These are phyloP conservation scores for Blastocystis sp. DNA, from an alignment of 352 stramenopile species.

Conservation along the genomic window DNA sequence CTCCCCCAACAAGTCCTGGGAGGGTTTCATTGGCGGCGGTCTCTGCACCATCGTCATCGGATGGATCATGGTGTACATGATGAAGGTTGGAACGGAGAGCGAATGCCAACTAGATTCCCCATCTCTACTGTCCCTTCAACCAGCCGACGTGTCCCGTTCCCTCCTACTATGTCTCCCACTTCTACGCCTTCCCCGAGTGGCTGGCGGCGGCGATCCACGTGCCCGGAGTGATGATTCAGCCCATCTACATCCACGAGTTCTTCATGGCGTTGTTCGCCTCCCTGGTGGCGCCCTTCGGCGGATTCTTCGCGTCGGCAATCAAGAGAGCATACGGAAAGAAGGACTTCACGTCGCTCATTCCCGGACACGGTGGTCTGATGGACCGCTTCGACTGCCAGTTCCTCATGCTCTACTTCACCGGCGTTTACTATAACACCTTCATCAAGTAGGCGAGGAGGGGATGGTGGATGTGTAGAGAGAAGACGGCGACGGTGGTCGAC, in stretches of 20 bases:
- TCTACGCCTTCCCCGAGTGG: conserved; percentile 33
- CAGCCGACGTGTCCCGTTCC: background rate
- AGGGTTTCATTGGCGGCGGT: conserved; percentile 90
- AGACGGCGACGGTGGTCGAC: background rate
- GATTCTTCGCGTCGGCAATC: conserved; percentile 93
- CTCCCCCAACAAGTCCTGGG: conserved; percentile 97
- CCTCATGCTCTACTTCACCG: conserved; percentile 83
- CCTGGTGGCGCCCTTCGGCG: conserved; percentile 93
- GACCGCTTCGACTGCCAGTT: conserved; percentile 93
- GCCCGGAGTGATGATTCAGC: conserved; percentile 60
- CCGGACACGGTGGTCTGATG: conserved; percentile 88
- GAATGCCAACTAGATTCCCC: conserved; percentile 15
- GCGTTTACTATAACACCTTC: conserved; percentile 92
- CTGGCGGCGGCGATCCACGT: conserved; percentile 60
- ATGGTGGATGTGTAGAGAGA: background rate
- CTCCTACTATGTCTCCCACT: conserved; percentile 41
- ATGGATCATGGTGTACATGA: conserved; percentile 60
- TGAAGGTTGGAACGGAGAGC: conserved; percentile 60
- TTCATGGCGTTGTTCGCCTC: conserved; percentile 88
- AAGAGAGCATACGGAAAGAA: conserved; percentile 97
- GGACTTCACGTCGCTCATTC: conserved; percentile 96
- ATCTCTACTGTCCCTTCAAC: conserved; percentile 30
- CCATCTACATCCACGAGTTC: conserved; percentile 82
- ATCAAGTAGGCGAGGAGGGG: conserved; percentile 63
- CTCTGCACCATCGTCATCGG: conserved; percentile 84